Evolutionary conservation across 768 basidiomycete species (phyloP).

Genomic region (Leccinum boreale): DNA sequence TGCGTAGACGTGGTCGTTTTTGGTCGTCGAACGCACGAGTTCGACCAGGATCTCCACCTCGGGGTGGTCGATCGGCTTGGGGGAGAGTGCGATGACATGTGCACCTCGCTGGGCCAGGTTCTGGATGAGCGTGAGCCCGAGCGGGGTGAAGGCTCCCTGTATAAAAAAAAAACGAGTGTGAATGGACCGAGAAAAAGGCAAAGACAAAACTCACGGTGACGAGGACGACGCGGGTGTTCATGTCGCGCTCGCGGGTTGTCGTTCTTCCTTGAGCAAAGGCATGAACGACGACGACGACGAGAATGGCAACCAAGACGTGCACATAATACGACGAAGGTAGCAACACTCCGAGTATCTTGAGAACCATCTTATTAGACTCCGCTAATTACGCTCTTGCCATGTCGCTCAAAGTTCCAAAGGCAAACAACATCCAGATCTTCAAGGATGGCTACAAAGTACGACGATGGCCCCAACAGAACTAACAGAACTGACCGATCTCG

Average conservation of each 20-base stretch:
- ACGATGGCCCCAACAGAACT: background rate
- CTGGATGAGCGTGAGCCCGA: conserved; percentile 66
- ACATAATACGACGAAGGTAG: conserved; percentile 58
- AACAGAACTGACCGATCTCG: conserved; percentile 3
- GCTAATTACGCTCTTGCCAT: conserved; percentile 39
- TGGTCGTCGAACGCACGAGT: conserved; percentile 63
- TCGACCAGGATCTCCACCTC: conserved; percentile 58
- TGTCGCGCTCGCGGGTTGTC: conserved; percentile 70
- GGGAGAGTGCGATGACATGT: conserved; percentile 72
- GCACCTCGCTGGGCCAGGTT: conserved; percentile 71
- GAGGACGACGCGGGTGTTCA: conserved; percentile 69
- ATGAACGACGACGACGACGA: conserved; percentile 46
- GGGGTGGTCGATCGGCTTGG: conserved; percentile 47
- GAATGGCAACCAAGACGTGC: conserved; percentile 45
- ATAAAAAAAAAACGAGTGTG: background rate
- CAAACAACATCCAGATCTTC: conserved; percentile 87
- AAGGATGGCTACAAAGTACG: conserved; percentile 94
- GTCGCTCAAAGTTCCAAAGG: conserved; percentile 93
- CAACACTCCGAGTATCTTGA: conserved; percentile 45
- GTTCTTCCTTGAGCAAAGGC: conserved; percentile 65
- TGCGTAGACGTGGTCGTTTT: conserved; percentile 75
- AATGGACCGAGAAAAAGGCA: background rate
- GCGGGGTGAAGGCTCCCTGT: conserved; percentile 73
- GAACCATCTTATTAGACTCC: conserved; percentile 43
- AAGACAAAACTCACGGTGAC: conserved; percentile 53